Base-by-base conservation (phyloP, 768 basidiomycete species). In the Tephrocybe sp. region DNA sequence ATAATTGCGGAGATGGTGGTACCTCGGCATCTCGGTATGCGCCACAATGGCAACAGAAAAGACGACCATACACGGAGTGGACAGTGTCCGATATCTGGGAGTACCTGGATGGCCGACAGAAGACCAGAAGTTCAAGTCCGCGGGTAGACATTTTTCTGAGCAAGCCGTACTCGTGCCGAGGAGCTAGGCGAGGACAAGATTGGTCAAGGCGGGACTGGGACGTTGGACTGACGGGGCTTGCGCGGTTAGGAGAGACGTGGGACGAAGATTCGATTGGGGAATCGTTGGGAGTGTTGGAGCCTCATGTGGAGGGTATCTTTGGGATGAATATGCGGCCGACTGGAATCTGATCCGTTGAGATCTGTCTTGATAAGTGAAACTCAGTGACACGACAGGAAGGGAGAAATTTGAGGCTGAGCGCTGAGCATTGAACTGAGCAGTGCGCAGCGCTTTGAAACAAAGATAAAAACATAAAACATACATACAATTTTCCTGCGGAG, bases 201-300 rank as follows among this genome's bases (percentile, higher is more conserved):
- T 92, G 88, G 88, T 73, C 84, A 11, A 70, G 78, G 38, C 69
- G 73, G 44, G 86, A 84, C 57, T 92, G 89, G 89, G 69, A 76
- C 54, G 70, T 76, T 11, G 78, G 70, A 24, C 62, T 86, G 49
- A 57, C 57, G 6, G 72, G 69, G 42, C 57, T 92, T 60, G 66
- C 61, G 26, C 61, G 60, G 22, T 66, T 88, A 31, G 85, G 79
- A 1, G 66, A 62, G 1, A 55, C 62, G 21, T 89, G 84, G 78
- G 66, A 65, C 3, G 83, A 87, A 43, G 67, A 61, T 8, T 73
- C 69, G n/a, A 70, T 90, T 28, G 54, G 61, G 5, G 77, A 77
- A 53, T 81, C 82, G 0, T 67, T 84, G 47, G 47, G 56, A 2
- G 73, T 73, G 22, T 69, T 87, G 40, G 64, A 73, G 27, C 73